phyloP scores from a whole-genome alignment of 1,284 basidiomycete species.

The Thecaphora frezii region DNA sequence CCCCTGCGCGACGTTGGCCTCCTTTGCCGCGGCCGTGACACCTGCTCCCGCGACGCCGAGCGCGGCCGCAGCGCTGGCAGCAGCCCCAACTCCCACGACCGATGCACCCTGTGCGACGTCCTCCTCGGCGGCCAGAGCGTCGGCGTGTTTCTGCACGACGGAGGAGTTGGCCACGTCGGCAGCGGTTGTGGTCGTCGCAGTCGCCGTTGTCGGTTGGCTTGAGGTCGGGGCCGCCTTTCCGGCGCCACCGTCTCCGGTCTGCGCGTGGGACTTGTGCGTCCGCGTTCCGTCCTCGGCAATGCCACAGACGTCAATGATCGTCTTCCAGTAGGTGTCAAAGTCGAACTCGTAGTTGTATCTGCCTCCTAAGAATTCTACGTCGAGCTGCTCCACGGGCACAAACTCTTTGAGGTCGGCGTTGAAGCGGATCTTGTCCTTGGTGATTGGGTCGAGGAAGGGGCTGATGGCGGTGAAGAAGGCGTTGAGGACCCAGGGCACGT shows the following conservation, averaged over 20 bases:
- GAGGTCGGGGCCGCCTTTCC: background rate
- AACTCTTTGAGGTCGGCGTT: conserved; percentile 71
- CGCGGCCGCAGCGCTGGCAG: conserved; percentile 14
- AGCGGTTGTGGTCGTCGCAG: too few relatives aligned
- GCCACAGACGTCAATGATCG: conserved; percentile 28
- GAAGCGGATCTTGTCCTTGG: conserved; percentile 82
- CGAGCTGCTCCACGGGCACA: conserved; percentile 74
- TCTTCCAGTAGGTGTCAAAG: conserved; percentile 68
- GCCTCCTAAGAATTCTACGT: conserved; percentile 76
- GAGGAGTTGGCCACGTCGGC: background rate
- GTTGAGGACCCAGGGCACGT: conserved; percentile 67
- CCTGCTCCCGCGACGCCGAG: conserved; percentile 6
- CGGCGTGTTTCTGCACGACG: conserved; percentile 19
- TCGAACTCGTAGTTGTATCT: conserved; percentile 77
- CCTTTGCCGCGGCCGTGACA: conserved; percentile 4
- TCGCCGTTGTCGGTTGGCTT: background rate
- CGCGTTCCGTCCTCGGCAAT: conserved; percentile 41
- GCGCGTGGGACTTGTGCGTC: background rate
- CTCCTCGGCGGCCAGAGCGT: conserved; percentile 22
- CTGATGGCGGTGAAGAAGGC: conserved; percentile 74
- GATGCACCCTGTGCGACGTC: conserved; percentile 8
- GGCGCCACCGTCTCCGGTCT: background rate
- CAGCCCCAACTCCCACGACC: conserved; percentile 17
- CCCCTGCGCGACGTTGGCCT: background rate
- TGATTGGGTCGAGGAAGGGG: conserved; percentile 86